These are phyloP conservation scores for Ceriops tagal DNA, from an alignment of 345 rosid genomes.

Conservation along the genomic window DNA sequence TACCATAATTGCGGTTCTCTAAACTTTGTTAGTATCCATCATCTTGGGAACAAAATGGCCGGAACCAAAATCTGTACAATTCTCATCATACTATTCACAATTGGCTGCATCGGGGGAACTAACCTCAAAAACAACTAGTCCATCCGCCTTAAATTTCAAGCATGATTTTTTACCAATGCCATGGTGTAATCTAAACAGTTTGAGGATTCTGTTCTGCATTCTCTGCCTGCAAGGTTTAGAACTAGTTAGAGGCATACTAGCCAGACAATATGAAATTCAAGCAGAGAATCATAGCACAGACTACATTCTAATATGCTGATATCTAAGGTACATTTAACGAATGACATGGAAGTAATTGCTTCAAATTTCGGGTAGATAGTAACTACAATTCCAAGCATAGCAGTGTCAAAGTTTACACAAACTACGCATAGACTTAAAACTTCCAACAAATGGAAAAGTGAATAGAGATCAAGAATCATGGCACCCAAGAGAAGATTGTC, in stretches of 20 bases:
- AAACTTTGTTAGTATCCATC: conserved; percentile 14
- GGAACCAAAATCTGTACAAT: conserved; percentile 28
- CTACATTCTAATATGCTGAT: background rate
- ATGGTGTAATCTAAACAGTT: conserved; percentile 23
- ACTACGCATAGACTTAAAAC: too few species aligned
- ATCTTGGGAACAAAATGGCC: conserved; percentile 9
- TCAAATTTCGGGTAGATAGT: too few species aligned
- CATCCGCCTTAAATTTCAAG: background rate
- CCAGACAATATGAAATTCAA: background rate
- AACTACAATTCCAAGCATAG: too few species aligned
- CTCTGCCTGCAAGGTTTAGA: conserved; percentile 41
- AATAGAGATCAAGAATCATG: too few species aligned
- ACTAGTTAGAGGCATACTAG: background rate
- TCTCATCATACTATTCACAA: conserved; percentile 10
- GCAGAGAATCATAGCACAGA: background rate
- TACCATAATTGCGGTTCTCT: background rate
- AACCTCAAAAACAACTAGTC: conserved; percentile 13
- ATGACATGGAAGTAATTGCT: too few species aligned
- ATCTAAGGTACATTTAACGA: too few species aligned
- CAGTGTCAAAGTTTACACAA: too few species aligned
- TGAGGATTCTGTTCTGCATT: conserved; percentile 22
- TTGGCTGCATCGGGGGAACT: conserved; percentile 15
- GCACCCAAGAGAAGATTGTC: too few species aligned
- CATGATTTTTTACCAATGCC: conserved; percentile 2
- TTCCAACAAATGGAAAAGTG: too few species aligned